Evolutionary conservation across 106 monocot species (phyloP).

Genomic region (Dendrobium nobile): DNA sequence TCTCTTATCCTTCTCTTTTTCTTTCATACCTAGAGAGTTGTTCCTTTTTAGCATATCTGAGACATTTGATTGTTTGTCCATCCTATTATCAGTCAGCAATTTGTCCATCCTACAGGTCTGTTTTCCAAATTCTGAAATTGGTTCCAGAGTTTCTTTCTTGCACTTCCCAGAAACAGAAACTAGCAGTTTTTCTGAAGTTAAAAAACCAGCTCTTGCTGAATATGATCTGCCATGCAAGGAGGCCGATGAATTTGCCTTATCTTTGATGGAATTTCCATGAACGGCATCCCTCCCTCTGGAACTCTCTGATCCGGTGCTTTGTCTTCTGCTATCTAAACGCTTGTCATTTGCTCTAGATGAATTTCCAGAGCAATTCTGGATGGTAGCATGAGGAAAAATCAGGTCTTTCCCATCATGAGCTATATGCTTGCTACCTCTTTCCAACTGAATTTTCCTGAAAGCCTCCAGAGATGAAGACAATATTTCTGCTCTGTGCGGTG

Average conservation of each 20-base stretch:
- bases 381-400: constrained; percentile 10
- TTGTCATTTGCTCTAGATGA: constrained; percentile 8
- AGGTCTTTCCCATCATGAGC: constrained; percentile 28
- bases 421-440: constrained; percentile 39
- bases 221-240: constrained; percentile 12
- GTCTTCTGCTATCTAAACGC: constrained; percentile 14
- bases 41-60: constrained; percentile 31
- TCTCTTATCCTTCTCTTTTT: constrained; percentile 57
- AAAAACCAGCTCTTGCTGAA: constrained; percentile 10
- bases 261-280: constrained; percentile 18
- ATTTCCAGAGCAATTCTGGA: constrained; percentile 10
- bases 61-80: constrained; percentile 36
- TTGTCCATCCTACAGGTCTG: constrained; percentile 41
- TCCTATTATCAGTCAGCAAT: constrained; percentile 31
- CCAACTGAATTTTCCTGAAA: constrained; percentile 80
- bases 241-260: constrained; percentile 28
- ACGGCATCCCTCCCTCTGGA: constrained; percentile 14
- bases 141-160: constrained; percentile 38
- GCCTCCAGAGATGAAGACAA: constrained; percentile 96
- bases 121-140: constrained; percentile 50
- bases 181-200: constrained; percentile 14
- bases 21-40: constrained; percentile 27
- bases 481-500: constrained; percentile 91
- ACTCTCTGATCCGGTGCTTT: constrained; percentile 19
- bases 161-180: constrained; percentile 19